These are phyloP conservation scores for Fusarium phyllophilum DNA, from an alignment of 2,329 filamentous ascomycete genomes.

Conservation along the genomic window DNA sequence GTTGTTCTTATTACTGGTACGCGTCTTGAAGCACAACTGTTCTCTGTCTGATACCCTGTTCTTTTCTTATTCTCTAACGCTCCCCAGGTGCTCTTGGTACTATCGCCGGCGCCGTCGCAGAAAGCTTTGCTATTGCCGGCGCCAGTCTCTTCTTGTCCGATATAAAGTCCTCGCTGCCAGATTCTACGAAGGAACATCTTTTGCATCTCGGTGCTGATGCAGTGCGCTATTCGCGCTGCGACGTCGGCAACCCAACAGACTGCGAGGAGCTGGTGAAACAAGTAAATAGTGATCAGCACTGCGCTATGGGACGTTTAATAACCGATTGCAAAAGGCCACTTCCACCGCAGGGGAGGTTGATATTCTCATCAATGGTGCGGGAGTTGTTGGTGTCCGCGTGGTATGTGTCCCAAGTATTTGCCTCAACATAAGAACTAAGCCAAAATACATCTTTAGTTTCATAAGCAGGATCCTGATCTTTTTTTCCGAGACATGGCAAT, in stretches of 20 bases:
- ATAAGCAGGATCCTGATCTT: not conserved
- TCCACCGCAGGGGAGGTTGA: not conserved
- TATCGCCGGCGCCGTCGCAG: not conserved
- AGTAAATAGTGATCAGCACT: not conserved
- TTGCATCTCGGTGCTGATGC: not conserved
- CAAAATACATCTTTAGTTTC: accelerated
- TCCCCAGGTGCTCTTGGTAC: not conserved
- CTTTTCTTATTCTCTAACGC: not conserved
- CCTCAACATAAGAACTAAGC: accelerated
- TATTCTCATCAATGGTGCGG: not conserved
- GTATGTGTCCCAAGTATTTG: not conserved
- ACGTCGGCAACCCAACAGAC: not conserved
- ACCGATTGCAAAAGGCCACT: accelerated
- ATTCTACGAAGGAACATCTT: not conserved
- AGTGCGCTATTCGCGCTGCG: not conserved
- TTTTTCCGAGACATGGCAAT: not conserved
- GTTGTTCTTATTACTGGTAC: not conserved
- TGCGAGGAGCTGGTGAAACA: not conserved
- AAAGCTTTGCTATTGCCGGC: not conserved
- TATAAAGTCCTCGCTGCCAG: not conserved
- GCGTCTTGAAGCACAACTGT: accelerated
- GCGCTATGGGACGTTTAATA: accelerated
- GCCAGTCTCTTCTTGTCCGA: not conserved
- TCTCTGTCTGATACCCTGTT: not conserved
- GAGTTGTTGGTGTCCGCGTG: not conserved